Evolutionary conservation across 2,329 filamentous ascomycete genomes (phyloP).

Genomic region (Pleoardoris graminearum): DNA sequence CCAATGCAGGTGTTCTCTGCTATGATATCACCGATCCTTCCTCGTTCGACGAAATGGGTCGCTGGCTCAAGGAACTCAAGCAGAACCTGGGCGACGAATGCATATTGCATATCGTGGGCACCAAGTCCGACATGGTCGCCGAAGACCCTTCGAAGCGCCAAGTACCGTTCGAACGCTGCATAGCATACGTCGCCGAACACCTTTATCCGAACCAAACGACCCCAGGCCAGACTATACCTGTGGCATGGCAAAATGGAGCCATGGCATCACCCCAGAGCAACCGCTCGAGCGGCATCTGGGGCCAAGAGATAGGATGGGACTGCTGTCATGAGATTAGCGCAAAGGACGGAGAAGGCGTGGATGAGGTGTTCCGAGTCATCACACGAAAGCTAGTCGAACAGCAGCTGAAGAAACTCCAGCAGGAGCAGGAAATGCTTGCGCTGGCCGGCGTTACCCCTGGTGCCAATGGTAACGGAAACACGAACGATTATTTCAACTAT

Average conservation of each 20-base stretch:
- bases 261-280: constrained; percentile 53
- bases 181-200: constrained; percentile 93
- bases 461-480: constrained; percentile 32
- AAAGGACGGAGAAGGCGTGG: constrained; percentile 91
- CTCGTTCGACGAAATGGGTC: constrained; percentile 89
- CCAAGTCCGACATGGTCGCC: constrained; percentile 75
- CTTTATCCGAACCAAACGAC: constrained; percentile 68
- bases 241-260: constrained; percentile 49
- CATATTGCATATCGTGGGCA: constrained; percentile 92
- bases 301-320: constrained; percentile 91
- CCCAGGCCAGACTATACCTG: constrained; percentile 38
- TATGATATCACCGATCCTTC: constrained; percentile 88
- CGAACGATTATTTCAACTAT: constrained; percentile 55
- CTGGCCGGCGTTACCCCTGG: constrained; percentile 52
- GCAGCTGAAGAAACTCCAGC: constrained; percentile 58
- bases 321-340: constrained; percentile 96
- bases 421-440: constrained; percentile 52
- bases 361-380: constrained; percentile 91
- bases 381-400: constrained; percentile 84
- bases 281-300: constrained; percentile 78
- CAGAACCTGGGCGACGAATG: constrained; percentile 75
- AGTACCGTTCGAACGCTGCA: constrained; percentile 92
- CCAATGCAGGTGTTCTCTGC: constrained; percentile 90
- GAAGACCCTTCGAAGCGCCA: constrained; percentile 76
- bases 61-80: constrained; percentile 84